Conservation (phyloP, 2,329 filamentous ascomycete genomes). For the Epichloe scottii region DNA sequence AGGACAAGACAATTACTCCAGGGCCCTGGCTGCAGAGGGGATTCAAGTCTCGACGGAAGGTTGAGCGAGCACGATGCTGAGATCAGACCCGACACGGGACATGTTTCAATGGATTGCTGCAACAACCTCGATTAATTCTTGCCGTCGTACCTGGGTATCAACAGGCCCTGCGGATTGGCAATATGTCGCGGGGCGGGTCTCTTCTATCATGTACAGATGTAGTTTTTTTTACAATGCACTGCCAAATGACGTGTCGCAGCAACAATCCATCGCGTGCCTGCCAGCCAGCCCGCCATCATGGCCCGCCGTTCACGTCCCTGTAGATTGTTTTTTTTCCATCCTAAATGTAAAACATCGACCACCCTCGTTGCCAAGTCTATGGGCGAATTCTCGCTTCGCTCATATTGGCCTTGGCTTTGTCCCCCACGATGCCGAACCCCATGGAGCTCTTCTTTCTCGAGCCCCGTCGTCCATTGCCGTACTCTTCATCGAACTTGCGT, state of each 20-base stretch:
- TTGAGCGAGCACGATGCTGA: constrained; percentile 7
- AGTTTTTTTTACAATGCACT: background rate
- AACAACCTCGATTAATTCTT: background rate
- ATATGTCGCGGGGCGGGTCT: background rate
- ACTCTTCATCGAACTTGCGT: constrained; percentile 90
- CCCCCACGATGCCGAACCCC: constrained; percentile 43
- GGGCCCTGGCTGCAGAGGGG: constrained; percentile 54
- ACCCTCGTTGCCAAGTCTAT: background rate
- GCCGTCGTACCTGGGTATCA: background rate
- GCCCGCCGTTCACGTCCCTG: too few relatives aligned
- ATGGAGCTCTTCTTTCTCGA: constrained; percentile 39
- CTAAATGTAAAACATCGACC: too few relatives aligned
- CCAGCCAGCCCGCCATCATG: too few relatives aligned
- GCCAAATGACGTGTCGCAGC: background rate
- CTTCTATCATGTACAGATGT: background rate
- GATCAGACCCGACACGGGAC: background rate
- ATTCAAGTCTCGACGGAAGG: constrained; percentile 34
- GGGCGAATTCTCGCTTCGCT: constrained; percentile 33
- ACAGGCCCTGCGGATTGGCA: background rate
- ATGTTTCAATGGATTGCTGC: background rate
- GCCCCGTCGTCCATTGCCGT: constrained; percentile 65
- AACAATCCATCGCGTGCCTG: background rate
- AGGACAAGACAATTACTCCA: constrained; percentile 59
- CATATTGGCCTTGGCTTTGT: constrained; percentile 22
- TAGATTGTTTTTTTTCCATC: too few relatives aligned